Base-by-base conservation (phyloP, 768 basidiomycete species). In the Kwoniella mangroviensis region DNA sequence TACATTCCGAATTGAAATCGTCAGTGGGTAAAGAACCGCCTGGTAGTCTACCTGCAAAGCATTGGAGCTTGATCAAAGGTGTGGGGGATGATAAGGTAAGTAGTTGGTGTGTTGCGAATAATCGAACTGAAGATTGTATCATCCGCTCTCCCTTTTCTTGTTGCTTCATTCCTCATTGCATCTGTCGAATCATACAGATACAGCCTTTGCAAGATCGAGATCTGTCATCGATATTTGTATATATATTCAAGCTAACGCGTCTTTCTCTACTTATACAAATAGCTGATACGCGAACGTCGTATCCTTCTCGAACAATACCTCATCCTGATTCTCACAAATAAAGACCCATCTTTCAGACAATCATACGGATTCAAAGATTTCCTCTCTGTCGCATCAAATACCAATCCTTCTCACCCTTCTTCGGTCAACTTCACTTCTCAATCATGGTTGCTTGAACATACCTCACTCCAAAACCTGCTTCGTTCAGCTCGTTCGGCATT, bases 361-460 rank as follows among this genome's bases (percentile, higher is more conserved):
- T 84, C 86, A 63, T 89, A 88, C 75, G 89, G 88, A 21, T 94
- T 96, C 85, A 88, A 88, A 76, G 90, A 93, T 67, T 98, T 98
- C 83, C 88, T 98, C 54, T 91, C 92, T 34, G 87, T 95, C 28
- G 51, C 65, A 19, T 17, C 61, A 49, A 68, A 60, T 11, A 41
- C 41, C 34, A 52, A 67, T 60, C 28, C 53, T 70, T 28, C 58
- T 71, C 21, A 45, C 55, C 52, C 52, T 41, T 51, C 40, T 60
- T 54, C 70, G 15, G 34, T 52, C 42, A 55, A 75, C 52, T 54
- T 70, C 43, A 69, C 68, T 55, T 45, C 67, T n/a, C 85, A 92
- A 10, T 88, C 89, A 53, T 98, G 96, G 95, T 87, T 97, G 17
- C 91, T 94, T 71, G 96, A 97, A 83, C 92, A 94, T 77, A 84